These are phyloP conservation scores for Sechiopsis laciniata DNA, from an alignment of 306 rosid genomes.

Conservation along the genomic window DNA sequence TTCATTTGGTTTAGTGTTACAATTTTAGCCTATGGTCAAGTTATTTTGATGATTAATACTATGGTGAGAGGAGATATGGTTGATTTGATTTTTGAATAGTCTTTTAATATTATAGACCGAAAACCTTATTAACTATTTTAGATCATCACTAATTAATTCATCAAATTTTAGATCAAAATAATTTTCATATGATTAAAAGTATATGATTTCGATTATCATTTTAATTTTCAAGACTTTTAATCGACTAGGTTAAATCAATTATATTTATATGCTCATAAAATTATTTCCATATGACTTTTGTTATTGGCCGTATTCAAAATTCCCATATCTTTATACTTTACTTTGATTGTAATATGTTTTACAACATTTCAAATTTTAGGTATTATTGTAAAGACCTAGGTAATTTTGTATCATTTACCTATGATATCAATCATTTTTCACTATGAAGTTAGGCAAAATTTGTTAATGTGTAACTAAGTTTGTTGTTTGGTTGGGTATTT, in stretches of 20 bases:
- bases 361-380: too few species aligned
- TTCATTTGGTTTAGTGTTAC: background rate
- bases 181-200: background rate
- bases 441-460: background rate
- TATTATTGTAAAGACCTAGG: too few species aligned
- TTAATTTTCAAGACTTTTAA: background rate
- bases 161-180: background rate
- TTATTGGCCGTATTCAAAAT: too few species aligned
- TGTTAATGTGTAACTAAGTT: background rate
- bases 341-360: too few species aligned
- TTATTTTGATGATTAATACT: background rate
- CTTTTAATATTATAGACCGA: background rate
- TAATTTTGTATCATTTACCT: too few species aligned
- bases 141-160: background rate
- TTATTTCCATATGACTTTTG: too few species aligned
- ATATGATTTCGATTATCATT: background rate
- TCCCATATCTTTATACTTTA: too few species aligned
- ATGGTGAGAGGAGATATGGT: too few species aligned
- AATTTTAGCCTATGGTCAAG: background rate
- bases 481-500: background rate
- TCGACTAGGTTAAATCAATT: background rate
- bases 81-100: background rate
- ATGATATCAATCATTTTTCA: too few species aligned
- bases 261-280: too few species aligned
- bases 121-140: background rate